phyloP scores from a whole-genome alignment of 2,329 filamentous ascomycete species.

The Chrysoporthe deuterocubensis region DNA sequence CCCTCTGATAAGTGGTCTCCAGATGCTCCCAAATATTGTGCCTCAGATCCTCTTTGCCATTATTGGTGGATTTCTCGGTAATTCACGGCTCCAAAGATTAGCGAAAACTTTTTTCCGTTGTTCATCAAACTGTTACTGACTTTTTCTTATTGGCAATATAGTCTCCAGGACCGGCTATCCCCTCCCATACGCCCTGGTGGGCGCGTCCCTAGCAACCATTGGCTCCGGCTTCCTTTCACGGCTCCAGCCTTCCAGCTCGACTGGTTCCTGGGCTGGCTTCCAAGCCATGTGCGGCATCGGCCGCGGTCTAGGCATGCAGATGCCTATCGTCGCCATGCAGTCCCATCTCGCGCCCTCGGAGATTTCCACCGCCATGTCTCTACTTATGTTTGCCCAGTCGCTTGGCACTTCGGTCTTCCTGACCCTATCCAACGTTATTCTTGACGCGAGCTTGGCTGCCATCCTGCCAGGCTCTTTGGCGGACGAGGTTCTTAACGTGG shows the following conservation, averaged over 20 bases:
- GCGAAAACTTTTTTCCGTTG: no score
- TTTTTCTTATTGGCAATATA: not conserved
- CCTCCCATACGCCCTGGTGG: constrained; percentile 1
- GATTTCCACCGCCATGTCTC: not conserved
- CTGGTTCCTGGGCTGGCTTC: not conserved
- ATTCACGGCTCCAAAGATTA: no score
- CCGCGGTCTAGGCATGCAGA: constrained; percentile 7
- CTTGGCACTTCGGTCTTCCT: constrained; percentile 13
- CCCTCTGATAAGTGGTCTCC: constrained; percentile 3
- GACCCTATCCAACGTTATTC: constrained; percentile 5
- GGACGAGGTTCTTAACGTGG: no score
- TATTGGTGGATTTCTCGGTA: not conserved
- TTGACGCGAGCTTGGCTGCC: not conserved
- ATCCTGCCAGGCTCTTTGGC: no score
- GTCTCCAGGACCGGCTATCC: constrained; percentile 1
- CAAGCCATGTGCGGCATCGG: constrained; percentile 2
- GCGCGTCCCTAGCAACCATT: not conserved
- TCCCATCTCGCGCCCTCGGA: not conserved
- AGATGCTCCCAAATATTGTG: constrained; percentile 10
- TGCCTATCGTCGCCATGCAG: constrained; percentile 10
- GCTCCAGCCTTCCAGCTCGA: not conserved
- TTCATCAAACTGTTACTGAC: no score
- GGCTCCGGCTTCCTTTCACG: constrained; percentile 2
- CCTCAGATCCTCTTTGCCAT: constrained; percentile 1
- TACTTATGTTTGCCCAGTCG: constrained; percentile 10